These are phyloP conservation scores for Crucibulum parvulum DNA, from an alignment of 1,284 basidiomycete species.

Conservation along the genomic window DNA sequence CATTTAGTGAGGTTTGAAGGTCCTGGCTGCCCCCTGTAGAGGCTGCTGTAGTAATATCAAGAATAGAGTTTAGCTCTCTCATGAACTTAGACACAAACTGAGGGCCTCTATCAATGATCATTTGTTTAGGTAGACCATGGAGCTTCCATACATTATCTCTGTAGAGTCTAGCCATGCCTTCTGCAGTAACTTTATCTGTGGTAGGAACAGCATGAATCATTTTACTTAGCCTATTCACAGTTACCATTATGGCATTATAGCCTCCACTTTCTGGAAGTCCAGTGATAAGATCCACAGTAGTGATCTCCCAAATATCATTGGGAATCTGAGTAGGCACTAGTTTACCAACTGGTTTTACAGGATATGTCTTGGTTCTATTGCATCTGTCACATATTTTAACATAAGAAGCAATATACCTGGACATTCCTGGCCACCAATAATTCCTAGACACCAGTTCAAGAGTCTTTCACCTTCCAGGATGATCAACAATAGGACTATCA, in stretches of 20 bases:
- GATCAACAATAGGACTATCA: constrained; percentile 33
- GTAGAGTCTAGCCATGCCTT: constrained; percentile 16
- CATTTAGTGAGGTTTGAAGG: no score
- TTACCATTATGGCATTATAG: constrained; percentile 32
- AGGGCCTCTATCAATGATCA: constrained; percentile 37
- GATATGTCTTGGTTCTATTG: constrained; percentile 23
- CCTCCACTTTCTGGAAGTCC: constrained; percentile 33
- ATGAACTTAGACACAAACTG: constrained; percentile 39
- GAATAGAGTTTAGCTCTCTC: constrained; percentile 22
- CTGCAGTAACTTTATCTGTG: constrained; percentile 10
- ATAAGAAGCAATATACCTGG: constrained; percentile 26
- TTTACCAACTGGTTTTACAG: constrained; percentile 7
- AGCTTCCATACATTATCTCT: constrained; percentile 18
- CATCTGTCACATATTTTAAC: constrained; percentile 31
- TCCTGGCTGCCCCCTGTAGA: no score
- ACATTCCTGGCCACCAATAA: constrained; percentile 40
- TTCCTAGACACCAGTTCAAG: constrained; percentile 26
- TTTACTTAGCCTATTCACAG: constrained; percentile 26
- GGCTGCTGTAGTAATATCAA: constrained; percentile 24
- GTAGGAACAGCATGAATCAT: constrained; percentile 18
- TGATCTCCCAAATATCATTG: constrained; percentile 10
- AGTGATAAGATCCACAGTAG: constrained; percentile 22
- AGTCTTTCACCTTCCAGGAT: constrained; percentile 38
- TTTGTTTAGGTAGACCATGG: constrained; percentile 10
- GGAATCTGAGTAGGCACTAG: constrained; percentile 18